These are phyloP conservation scores for Petrea volubilis DNA, from an alignment of 257 asterid genomes.

Conservation along the genomic window DNA sequence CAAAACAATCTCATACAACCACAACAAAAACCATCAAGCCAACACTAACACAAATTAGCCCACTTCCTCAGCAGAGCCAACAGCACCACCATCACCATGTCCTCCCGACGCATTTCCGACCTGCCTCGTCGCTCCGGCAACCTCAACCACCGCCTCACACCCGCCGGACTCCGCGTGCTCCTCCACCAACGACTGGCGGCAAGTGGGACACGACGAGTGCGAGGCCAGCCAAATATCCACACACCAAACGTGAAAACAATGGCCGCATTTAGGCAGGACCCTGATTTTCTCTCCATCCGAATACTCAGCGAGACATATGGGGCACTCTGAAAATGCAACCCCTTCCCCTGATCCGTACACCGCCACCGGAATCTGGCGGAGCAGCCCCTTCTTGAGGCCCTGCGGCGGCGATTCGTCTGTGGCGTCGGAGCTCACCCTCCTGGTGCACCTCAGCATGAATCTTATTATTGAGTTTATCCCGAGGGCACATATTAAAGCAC, in stretches of 20 bases:
- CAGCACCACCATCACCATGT: conserved; percentile 22
- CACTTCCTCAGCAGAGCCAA: conserved; percentile 39
- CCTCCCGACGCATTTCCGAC: conserved; percentile 27
- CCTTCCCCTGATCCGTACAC: conserved; percentile 48
- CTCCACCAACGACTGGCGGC: conserved; percentile 62
- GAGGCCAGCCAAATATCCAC: conserved; percentile 75
- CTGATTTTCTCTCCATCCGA: conserved; percentile 73
- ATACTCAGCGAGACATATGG: conserved; percentile 73
- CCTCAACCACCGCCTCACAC: conserved; percentile 17
- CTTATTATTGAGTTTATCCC: conserved; percentile 64
- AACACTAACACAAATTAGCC: conserved; percentile 11
- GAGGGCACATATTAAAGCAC: conserved; percentile 71
- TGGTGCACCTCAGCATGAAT: conserved; percentile 51
- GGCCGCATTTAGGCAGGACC: conserved; percentile 68
- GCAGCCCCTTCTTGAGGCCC: conserved; percentile 57
- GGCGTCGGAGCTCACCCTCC: conserved; percentile 37
- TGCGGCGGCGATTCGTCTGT: conserved; percentile 28
- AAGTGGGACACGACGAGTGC: conserved; percentile 75
- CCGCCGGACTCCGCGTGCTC: conserved; percentile 21
- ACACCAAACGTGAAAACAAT: conserved; percentile 69
- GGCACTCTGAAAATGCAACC: conserved; percentile 54
- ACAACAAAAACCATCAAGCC: neutral
- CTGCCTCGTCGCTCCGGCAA: conserved; percentile 5
- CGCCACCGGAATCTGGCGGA: conserved; percentile 61
- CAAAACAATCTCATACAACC: neutral